These are phyloP conservation scores for Urtica urens DNA, from an alignment of 306 rosid species.

Conservation along the genomic window DNA sequence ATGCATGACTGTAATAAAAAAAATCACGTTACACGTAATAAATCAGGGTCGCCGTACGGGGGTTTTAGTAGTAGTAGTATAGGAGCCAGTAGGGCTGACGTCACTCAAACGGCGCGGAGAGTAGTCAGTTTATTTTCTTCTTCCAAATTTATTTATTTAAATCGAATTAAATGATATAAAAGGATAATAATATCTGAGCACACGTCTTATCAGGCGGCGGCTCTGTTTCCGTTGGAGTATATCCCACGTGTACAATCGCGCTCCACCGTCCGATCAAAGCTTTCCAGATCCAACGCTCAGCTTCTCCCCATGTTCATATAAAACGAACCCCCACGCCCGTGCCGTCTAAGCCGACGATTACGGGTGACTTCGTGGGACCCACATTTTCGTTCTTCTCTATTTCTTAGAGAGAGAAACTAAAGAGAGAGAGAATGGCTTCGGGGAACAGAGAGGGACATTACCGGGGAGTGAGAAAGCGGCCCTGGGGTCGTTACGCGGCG, in stretches of 20 bases:
- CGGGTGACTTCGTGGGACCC: constrained; percentile 80
- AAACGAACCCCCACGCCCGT: constrained; percentile 15
- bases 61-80: constrained; percentile 36
- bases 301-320: neutral
- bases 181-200: constrained; percentile 19
- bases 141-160: no score
- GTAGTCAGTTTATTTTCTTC: neutral
- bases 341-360: constrained; percentile 87
- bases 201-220: constrained; percentile 82
- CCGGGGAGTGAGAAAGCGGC: constrained; percentile 87
- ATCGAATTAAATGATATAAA: no score
- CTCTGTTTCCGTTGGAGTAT: constrained; percentile 21
- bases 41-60: neutral
- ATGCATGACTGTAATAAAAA: no score
- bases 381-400: constrained; percentile 2
- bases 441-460: constrained; percentile 55
- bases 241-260: constrained; percentile 2
- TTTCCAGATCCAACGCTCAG: constrained; percentile 27
- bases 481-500: constrained; percentile 98
- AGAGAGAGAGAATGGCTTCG: no score
- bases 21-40: no score
- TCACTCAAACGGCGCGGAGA: neutral
- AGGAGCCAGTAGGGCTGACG: neutral
- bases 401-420: no score
- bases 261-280: constrained; percentile 16